A percentile compares a stretch with the other conserved stretches of the same genome.
Evolutionary conservation across 2,329 filamentous ascomycete genomes (phyloP).

Genomic region (Lizonia empirigonia): DNA sequence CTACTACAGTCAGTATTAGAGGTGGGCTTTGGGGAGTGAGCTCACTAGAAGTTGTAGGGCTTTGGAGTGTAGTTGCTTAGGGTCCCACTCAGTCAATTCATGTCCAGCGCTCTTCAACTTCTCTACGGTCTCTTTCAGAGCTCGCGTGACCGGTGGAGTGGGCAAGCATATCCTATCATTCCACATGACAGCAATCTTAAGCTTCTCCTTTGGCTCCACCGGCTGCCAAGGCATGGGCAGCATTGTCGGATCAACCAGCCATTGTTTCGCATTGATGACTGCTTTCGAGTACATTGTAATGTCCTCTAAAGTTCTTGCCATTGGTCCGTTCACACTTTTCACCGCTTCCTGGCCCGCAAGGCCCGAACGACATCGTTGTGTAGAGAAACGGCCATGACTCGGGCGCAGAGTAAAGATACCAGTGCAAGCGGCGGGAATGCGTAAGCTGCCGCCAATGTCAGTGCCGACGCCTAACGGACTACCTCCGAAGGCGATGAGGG

Average conservation of each 20-base stretch:
- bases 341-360: constrained; percentile 70
- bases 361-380: constrained; percentile 59
- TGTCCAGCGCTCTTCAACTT: constrained; percentile 59
- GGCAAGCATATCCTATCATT: constrained; percentile 58
- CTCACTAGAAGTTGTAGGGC: constrained; percentile 57
- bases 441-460: constrained; percentile 65
- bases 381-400: constrained; percentile 65
- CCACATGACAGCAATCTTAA: constrained; percentile 64
- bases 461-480: constrained; percentile 67
- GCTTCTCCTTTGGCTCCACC: constrained; percentile 52
- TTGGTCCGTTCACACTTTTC: constrained; percentile 66
- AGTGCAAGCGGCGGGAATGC: constrained; percentile 62
- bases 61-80: constrained; percentile 57
- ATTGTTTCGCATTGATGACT: constrained; percentile 55
- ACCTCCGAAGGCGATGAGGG: constrained; percentile 64
- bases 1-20: constrained; percentile 23
- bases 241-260: constrained; percentile 59
- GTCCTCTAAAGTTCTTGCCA: constrained; percentile 62
- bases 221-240: constrained; percentile 60
- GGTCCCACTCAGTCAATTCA: constrained; percentile 63
- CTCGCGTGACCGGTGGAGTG: constrained; percentile 60
- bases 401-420: constrained; percentile 64
- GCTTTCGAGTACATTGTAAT: constrained; percentile 51
- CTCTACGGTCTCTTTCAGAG: constrained; percentile 60
- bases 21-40: neutral